Evolutionary conservation across 2,329 filamentous ascomycete genomes (phyloP).

Genomic region (Diatrype stigma): DNA sequence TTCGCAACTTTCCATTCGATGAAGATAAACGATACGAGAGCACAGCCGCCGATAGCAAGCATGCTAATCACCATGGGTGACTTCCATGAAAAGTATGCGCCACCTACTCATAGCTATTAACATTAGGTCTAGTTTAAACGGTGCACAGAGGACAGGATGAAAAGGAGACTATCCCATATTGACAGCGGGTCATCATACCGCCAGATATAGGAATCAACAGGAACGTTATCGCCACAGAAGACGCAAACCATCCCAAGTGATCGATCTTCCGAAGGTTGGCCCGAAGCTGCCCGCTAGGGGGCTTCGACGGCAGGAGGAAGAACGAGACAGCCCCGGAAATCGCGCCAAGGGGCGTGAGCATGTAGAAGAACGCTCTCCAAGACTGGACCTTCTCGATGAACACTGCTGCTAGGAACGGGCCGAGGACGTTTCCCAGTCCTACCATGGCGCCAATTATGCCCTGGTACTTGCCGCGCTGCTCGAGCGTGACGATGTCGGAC

Average conservation of each 20-base stretch:
- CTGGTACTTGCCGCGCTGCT: slow-evolving; percentile 32
- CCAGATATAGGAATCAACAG: slow-evolving; percentile 61
- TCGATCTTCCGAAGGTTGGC: slow-evolving; percentile 54
- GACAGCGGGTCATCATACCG: neutral
- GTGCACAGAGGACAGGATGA: too few relatives aligned
- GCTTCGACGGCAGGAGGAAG: slow-evolving; percentile 48
- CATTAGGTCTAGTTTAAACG: too few relatives aligned
- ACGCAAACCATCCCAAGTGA: slow-evolving; percentile 51
- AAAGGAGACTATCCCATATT: too few relatives aligned
- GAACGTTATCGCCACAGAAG: slow-evolving; percentile 53
- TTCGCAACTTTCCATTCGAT: slow-evolving; percentile 52
- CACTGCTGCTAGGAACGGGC: slow-evolving; percentile 42
- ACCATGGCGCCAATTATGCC: slow-evolving; percentile 41
- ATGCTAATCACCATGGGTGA: slow-evolving; percentile 57
- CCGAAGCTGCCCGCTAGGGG: slow-evolving; percentile 39
- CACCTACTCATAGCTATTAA: slow-evolving; percentile 19
- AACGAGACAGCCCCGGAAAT: slow-evolving; percentile 41
- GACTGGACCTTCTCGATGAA: slow-evolving; percentile 21
- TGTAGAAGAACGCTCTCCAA: slow-evolving; percentile 37
- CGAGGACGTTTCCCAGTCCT: slow-evolving; percentile 41
- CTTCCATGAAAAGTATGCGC: slow-evolving; percentile 51
- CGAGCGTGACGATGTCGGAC: slow-evolving; percentile 31
- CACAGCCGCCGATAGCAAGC: slow-evolving; percentile 46
- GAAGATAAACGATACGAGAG: slow-evolving; percentile 45
- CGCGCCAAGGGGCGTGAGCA: slow-evolving; percentile 47